phyloP scores from a whole-genome alignment of 495 filamentous ascomycete species.

The Friedmanniomyces simplex region DNA sequence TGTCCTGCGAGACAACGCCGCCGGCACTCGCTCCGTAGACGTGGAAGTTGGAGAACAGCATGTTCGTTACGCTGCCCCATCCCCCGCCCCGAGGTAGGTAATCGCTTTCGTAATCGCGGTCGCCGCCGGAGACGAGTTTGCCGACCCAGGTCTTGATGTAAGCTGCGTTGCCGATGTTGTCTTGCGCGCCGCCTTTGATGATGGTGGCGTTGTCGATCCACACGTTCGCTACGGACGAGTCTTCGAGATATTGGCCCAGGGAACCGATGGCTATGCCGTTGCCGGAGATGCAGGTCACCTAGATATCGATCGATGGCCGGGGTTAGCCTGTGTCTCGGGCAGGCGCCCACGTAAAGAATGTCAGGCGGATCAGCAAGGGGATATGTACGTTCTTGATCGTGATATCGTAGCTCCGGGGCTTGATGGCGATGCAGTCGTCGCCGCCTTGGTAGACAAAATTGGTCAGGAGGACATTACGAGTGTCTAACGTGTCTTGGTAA shows the following conservation, averaged over 20 bases:
- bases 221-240: conserved; percentile 41
- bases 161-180: conserved; percentile 41
- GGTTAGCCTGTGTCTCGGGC: too few relatives aligned
- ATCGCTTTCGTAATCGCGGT: conserved; percentile 40
- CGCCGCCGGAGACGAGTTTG: conserved; percentile 30
- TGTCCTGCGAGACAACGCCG: conserved; percentile 39
- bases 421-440: conserved; percentile 50
- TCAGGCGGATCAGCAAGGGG: too few relatives aligned
- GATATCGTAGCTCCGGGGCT: conserved; percentile 46
- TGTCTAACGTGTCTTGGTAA: conserved; percentile 45
- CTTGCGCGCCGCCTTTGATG: conserved; percentile 31
- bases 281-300: conserved; percentile 44
- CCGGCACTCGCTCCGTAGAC: conserved; percentile 36
- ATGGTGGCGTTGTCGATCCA: conserved; percentile 38
- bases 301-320: too few relatives aligned
- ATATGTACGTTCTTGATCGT: conserved; percentile 40
- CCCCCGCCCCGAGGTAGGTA: conserved; percentile 41
- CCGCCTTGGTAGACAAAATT: conserved; percentile 50
- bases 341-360: too few relatives aligned
- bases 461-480: conserved; percentile 39
- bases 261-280: conserved; percentile 50
- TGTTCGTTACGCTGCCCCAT: conserved; percentile 43
- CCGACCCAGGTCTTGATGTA: conserved; percentile 54
- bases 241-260: conserved; percentile 49
- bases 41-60: conserved; percentile 45